A percentile compares a stretch with the other conserved stretches of the same genome.
Conservation (phyloP, 306 rosid species). For the Carpinus fangiana region DNA sequence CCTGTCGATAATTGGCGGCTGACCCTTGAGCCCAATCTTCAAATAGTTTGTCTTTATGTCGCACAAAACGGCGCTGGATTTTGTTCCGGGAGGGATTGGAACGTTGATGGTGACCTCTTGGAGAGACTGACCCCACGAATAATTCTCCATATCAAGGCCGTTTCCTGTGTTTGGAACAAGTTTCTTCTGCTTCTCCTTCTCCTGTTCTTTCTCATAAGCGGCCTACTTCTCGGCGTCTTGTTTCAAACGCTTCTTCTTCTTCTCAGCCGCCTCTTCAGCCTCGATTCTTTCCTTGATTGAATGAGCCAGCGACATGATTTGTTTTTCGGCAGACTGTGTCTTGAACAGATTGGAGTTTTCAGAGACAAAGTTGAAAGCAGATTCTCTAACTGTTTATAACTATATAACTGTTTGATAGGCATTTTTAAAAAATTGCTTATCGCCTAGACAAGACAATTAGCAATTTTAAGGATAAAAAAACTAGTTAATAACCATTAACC, state of each 20-base stretch:
- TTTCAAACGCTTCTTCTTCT: not conserved
- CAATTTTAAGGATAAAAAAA: too few relatives aligned
- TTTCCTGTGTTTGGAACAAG: conserved; percentile 13
- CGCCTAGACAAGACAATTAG: too few relatives aligned
- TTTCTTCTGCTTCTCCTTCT: too few relatives aligned
- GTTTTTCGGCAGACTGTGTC: conserved; percentile 13
- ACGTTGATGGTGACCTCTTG: too few relatives aligned
- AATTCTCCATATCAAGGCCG: conserved; percentile 17
- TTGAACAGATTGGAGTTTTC: not conserved
- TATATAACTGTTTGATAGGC: too few relatives aligned
- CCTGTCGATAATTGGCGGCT: conserved; percentile 13
- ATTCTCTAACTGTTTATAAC: not conserved
- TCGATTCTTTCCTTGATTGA: not conserved
- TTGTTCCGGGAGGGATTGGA: too few relatives aligned
- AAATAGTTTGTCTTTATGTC: too few relatives aligned
- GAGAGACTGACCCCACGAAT: conserved; percentile 14
- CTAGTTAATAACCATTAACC: too few relatives aligned
- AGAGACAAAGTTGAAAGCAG: conserved; percentile 4
- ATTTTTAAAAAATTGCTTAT: too few relatives aligned
- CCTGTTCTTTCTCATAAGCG: not conserved
- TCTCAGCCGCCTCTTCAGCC: not conserved
- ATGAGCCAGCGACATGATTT: conserved; percentile 4
- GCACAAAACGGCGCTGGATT: too few relatives aligned
- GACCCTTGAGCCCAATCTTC: too few relatives aligned
- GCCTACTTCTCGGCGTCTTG: not conserved